A percentile compares a stretch with the other conserved stretches of the same genome.
phyloP scores from a whole-genome alignment of 768 basidiomycete genomes.

The Kwoniella botswanensis region DNA sequence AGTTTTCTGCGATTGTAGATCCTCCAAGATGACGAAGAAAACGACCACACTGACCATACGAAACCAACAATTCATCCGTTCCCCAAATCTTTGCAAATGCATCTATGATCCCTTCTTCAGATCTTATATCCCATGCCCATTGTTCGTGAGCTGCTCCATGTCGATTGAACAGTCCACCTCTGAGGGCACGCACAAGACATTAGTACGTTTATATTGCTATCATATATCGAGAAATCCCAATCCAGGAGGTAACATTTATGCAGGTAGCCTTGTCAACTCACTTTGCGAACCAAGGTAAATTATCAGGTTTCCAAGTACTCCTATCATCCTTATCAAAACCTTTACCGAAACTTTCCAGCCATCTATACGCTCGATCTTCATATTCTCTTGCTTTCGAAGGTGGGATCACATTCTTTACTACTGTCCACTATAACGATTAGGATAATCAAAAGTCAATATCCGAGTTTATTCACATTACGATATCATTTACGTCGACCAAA shows the following conservation, averaged over 20 bases:
- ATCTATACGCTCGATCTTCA: constrained; percentile 46
- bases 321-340: constrained; percentile 58
- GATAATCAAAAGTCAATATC: too few relatives aligned
- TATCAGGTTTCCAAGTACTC: constrained; percentile 51
- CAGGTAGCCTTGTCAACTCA: too few relatives aligned
- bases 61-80: constrained; percentile 50
- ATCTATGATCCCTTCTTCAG: constrained; percentile 52
- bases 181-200: constrained; percentile 3
- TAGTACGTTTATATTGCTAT: too few relatives aligned
- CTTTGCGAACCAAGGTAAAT: constrained; percentile 50
- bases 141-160: constrained; percentile 52
- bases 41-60: constrained; percentile 50
- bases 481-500: too few relatives aligned
- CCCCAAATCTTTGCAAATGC: constrained; percentile 56
- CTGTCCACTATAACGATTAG: constrained; percentile 27
- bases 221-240: too few relatives aligned
- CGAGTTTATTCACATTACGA: too few relatives aligned
- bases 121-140: constrained; percentile 52
- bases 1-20: too few relatives aligned
- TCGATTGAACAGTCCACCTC: constrained; percentile 40
- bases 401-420: constrained; percentile 46
- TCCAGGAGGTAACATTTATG: too few relatives aligned
- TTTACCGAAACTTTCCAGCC: constrained; percentile 55
- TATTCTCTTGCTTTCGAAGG: constrained; percentile 44
- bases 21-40: too few relatives aligned